Percentiles rank a stretch among this genome's conserved stretches.
Conservation (phyloP, 2,329 filamentous ascomycete species). For the Trichoderma lentiforme region DNA sequence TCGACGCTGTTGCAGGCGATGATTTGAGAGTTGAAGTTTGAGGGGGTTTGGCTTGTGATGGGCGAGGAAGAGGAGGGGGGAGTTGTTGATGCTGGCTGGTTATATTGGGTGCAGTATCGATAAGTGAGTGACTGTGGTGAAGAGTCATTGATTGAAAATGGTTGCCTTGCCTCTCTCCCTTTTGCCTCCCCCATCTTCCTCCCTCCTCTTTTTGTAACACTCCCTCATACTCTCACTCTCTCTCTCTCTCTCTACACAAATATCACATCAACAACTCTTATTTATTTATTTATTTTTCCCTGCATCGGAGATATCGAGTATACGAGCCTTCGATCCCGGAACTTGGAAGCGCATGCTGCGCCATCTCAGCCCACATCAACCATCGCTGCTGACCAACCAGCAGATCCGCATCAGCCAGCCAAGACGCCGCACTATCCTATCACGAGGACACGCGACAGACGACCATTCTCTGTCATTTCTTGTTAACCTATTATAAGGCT, state of each 20-base stretch:
- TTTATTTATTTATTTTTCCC: background rate
- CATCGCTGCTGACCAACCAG: conserved; percentile 17
- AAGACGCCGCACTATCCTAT: conserved; percentile 16
- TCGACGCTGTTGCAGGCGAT: background rate
- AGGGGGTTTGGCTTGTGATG: background rate
- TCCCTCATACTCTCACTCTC: background rate
- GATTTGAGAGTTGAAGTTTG: background rate
- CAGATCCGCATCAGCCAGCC: background rate
- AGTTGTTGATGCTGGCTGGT: background rate
- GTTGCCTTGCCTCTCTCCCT: background rate
- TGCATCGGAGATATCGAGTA: background rate
- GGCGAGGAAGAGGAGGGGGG: background rate
- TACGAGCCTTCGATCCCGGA: conserved; percentile 3
- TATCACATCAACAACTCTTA: background rate
- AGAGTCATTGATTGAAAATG: background rate
- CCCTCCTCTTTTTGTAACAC: background rate
- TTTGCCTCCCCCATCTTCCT: background rate
- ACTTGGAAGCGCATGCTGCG: conserved; percentile 7
- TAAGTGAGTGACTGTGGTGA: background rate
- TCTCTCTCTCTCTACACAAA: background rate
- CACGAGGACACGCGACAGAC: conserved; percentile 17
- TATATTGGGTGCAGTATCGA: background rate
- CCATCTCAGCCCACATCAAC: background rate
- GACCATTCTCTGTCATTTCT: background rate
- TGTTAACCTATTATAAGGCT: background rate